These are phyloP conservation scores for Aspergillus egyptiacus DNA, from an alignment of 495 filamentous ascomycete genomes.

Conservation along the genomic window DNA sequence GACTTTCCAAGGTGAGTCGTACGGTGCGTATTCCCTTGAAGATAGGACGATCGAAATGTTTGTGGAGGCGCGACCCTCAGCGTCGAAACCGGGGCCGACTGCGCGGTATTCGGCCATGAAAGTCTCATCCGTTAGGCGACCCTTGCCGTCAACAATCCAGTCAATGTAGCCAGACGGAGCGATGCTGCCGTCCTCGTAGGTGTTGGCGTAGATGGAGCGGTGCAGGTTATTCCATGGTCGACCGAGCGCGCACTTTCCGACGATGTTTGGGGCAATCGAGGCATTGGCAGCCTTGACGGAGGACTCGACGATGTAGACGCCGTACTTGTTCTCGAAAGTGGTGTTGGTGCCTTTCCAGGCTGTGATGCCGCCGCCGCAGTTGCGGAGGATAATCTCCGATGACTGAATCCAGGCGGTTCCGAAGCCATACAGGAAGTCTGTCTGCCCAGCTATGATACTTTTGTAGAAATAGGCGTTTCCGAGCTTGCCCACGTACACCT, in stretches of 20 bases:
- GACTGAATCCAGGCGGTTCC: slow-evolving; percentile 46
- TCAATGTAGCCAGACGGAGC: slow-evolving; percentile 47
- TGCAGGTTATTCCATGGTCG: slow-evolving; percentile 54
- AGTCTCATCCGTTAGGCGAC: slow-evolving; percentile 40
- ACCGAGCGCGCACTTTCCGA: slow-evolving; percentile 49
- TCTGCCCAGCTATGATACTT: slow-evolving; percentile 52
- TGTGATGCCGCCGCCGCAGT: slow-evolving; percentile 57
- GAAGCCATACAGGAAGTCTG: slow-evolving; percentile 54
- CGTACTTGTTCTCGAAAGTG: slow-evolving; percentile 56
- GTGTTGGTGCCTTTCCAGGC: slow-evolving; percentile 64
- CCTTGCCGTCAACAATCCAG: slow-evolving; percentile 39
- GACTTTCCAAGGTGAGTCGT: slow-evolving; percentile 45
- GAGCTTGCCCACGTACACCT: slow-evolving; percentile 57
- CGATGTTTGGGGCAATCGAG: slow-evolving; percentile 40
- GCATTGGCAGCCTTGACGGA: slow-evolving; percentile 45
- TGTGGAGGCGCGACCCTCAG: slow-evolving; percentile 35
- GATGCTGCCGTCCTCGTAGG: slow-evolving; percentile 49
- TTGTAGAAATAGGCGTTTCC: slow-evolving; percentile 54
- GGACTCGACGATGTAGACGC: slow-evolving; percentile 52
- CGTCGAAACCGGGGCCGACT: slow-evolving; percentile 52
- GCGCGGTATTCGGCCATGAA: slow-evolving; percentile 51
- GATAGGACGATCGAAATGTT: slow-evolving; percentile 42
- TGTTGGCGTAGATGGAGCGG: slow-evolving; percentile 47
- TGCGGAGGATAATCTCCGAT: slow-evolving; percentile 40
- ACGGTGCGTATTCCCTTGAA: slow-evolving; percentile 33